These are phyloP conservation scores for Microsporum audouinii DNA, from an alignment of 2,329 filamentous ascomycete genomes.

Conservation along the genomic window DNA sequence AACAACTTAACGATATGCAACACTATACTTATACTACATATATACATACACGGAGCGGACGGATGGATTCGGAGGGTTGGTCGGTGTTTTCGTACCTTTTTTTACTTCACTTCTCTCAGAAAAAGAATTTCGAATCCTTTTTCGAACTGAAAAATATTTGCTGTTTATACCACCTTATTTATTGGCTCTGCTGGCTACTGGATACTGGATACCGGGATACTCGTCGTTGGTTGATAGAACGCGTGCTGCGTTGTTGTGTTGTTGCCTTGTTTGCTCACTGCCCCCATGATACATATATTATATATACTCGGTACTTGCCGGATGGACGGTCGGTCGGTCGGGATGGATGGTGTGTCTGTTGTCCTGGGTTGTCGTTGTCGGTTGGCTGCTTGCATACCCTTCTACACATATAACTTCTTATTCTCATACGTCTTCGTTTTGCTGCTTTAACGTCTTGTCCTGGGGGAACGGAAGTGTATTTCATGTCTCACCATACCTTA, in stretches of 20 bases:
- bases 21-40: conserved; percentile 3
- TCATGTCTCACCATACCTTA: not conserved
- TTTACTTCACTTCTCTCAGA: not conserved
- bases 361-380: not conserved
- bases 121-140: not conserved
- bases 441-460: not conserved
- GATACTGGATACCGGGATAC: conserved; percentile 2
- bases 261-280: not conserved
- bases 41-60: conserved; percentile 4
- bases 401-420: no score
- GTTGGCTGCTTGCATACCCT: not conserved
- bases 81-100: conserved; percentile 1
- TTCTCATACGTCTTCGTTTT: not conserved
- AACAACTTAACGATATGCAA: not conserved
- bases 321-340: not conserved
- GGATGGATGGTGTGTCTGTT: conserved; percentile 2
- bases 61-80: not conserved
- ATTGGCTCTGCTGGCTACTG: not conserved
- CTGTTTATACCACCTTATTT: not conserved
- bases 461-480: not conserved
- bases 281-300: not conserved
- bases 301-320: not conserved
- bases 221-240: conserved; percentile 2
- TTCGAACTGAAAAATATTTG: conserved; percentile 4
- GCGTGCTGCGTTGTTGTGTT: not conserved